Evolutionary conservation across 2,329 filamentous ascomycete genomes (phyloP), one percentile per base, ranked within the genome.

Genomic region (Trichophyton mentagrophytes): DNA sequence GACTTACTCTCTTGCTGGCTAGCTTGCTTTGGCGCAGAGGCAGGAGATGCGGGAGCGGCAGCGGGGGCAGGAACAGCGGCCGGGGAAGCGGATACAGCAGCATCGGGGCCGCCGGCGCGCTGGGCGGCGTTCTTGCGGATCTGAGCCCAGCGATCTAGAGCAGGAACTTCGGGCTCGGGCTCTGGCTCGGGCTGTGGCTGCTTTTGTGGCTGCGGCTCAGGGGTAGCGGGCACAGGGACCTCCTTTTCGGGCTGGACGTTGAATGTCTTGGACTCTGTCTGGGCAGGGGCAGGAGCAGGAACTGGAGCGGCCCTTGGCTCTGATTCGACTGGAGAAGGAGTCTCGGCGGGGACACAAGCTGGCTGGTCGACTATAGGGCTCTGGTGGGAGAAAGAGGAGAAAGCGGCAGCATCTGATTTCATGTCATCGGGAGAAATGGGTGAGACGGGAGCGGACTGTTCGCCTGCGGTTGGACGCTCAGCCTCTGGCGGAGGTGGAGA

Each of bases 71-170:
- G 65, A 77, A 77, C 64, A 85, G 82, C 67, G 89, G 85, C 66
- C 5, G 79, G 44, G 80, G 80, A 65, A 77, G 77, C 65, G 85
- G 82, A 67, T 88, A 85, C 66, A 3, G 49, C 11, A 9, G 90
- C 87, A 60, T 82, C 84, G 49, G 83, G 78, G 63, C 84, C 80
- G 60, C 80, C 80, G 40, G 88, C 88, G 62, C 90, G 83, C 64
- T 93, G 87, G 2, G 90, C 90, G 9, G 93, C 93, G 68, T 96
- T 96, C 79, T 91, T 92, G 66, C 91, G 85, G 66, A 97, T 96
- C 74, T 95, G 90, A 0, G 92, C 92, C 93, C 93, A 99, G 60
- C 92, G 85, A 70, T 96, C 91, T 65, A 87, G 80, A 36, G 77
- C 76, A 3, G 78, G 77, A 22, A 61, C 57, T 17, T 59, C 30